Conservation (phyloP, 78 protist genomes). For the Speleostelium caveatum region DNA sequence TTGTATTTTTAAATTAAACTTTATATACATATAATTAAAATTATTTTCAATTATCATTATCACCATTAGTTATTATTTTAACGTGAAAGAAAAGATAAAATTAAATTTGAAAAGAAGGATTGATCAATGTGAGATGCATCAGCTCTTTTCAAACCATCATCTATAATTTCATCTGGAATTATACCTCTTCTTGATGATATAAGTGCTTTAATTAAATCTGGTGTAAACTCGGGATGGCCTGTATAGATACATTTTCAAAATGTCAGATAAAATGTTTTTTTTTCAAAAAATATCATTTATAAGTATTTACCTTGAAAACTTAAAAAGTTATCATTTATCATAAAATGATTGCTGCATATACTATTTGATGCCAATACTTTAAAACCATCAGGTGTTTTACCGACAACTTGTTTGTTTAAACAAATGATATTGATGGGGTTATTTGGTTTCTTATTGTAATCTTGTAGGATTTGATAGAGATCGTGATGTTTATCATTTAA, state of each 20-base stretch:
- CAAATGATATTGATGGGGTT: constrained; percentile 34
- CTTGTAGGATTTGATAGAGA: too few relatives aligned
- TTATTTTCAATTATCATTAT: too few relatives aligned
- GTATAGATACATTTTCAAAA: too few relatives aligned
- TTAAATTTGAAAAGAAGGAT: constrained; percentile 33
- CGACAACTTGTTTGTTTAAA: constrained; percentile 42
- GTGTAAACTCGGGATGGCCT: constrained; percentile 71
- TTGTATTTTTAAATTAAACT: too few relatives aligned
- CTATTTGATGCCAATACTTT: constrained; percentile 13
- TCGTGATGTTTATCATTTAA: too few relatives aligned
- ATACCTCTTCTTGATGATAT: constrained; percentile 42
- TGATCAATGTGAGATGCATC: constrained; percentile 41
- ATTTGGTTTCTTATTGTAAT: background rate
- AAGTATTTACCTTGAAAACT: constrained; percentile 44
- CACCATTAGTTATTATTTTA: background rate
- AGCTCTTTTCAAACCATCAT: constrained; percentile 50
- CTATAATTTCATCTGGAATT: constrained; percentile 61
- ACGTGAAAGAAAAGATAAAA: constrained; percentile 24
- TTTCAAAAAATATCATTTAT: background rate
- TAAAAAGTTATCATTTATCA: constrained; percentile 24
- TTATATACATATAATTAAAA: too few relatives aligned
- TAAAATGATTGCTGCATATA: constrained; percentile 34
- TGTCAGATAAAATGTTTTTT: too few relatives aligned
- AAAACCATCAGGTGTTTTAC: constrained; percentile 24
- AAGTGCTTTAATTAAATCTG: constrained; percentile 33